These are phyloP conservation scores for Picochlorum sp. DNA, from an alignment of 139 green algal species.

Conservation along the genomic window DNA sequence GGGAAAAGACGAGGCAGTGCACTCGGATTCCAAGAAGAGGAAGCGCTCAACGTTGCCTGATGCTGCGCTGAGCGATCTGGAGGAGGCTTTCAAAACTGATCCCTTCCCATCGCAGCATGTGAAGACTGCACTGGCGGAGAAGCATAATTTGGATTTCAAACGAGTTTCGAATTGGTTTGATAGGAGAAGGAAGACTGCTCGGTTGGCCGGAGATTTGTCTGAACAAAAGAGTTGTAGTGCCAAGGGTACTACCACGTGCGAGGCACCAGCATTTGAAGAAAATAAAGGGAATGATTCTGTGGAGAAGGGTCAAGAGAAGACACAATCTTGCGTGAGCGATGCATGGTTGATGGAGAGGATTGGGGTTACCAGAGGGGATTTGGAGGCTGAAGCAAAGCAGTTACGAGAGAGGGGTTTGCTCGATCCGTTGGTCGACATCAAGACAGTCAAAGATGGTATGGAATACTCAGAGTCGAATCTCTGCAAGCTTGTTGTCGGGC, in stretches of 20 bases:
- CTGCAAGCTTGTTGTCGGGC: constrained; percentile 27
- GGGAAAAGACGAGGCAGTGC: background rate
- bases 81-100: constrained; percentile 10
- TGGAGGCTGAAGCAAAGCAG: background rate
- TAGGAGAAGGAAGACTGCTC: constrained; percentile 3
- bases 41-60: background rate
- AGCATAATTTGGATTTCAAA: constrained; percentile 7
- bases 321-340: no score
- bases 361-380: no score
- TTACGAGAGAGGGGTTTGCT: background rate
- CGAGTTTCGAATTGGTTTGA: constrained; percentile 35
- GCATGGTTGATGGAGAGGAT: no score
- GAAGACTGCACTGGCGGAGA: constrained; percentile 5
- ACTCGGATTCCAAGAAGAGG: background rate
- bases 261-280: background rate
- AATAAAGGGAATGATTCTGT: no score
- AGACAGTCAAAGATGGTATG: background rate
- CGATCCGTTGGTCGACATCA: background rate
- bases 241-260: background rate
- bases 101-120: constrained; percentile 9
- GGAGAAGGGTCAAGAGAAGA: no score
- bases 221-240: background rate
- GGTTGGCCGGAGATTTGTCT: background rate
- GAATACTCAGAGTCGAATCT: background rate
- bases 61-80: constrained; percentile 2